Base-by-base conservation (phyloP, 768 basidiomycete species). In the Boletus fagicola region DNA sequence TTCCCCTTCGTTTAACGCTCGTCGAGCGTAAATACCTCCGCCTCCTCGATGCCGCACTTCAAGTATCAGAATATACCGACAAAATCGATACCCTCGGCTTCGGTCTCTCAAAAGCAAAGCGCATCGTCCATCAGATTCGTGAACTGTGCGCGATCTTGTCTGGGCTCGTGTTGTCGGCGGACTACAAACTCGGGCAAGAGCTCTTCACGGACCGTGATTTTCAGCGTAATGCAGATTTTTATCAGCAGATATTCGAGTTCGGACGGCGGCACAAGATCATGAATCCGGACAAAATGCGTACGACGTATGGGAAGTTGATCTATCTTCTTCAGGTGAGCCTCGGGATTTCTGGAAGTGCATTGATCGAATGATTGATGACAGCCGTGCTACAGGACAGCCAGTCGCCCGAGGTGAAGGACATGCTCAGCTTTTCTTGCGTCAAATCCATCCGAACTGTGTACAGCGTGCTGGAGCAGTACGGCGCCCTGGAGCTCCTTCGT, bases 251-350 rank as follows among this genome's bases (percentile, higher is more conserved):
- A 26, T 93, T 93, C 61, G 91, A 93, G 72, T 80, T 93, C 24
- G 90, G 92, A 20, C 77, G 90, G 49, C 80, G 91, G 56, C 89
- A 92, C 68, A 93, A 93, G 71, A 93, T 94, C 66, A 92, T 90
- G 89, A 94, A 93, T 64, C 92, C 92, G 0, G 92, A 93, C 67
- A 92, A 92, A 64, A 92, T 93, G 91, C 81, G 92, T 26, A 85
- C 88, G 30, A 93, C 89, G 9, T 94, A 94, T 59, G 92, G 92
- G 11, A 93, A 93, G 67, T 74, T 93, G 57, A 85, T 92, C 35
- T 93, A 92, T 71, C 75, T 93, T 54, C 79, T 92, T 35, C 89
- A 92, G 81, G 89, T 88, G 59, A 62, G 77, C 66, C 44, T 49
- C 39, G 15, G 31, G 18, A 6, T 38, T 45, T 15, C 16, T 33